Evolutionary conservation across 768 basidiomycete species (phyloP).

Genomic region (Naganishia friedmannii): DNA sequence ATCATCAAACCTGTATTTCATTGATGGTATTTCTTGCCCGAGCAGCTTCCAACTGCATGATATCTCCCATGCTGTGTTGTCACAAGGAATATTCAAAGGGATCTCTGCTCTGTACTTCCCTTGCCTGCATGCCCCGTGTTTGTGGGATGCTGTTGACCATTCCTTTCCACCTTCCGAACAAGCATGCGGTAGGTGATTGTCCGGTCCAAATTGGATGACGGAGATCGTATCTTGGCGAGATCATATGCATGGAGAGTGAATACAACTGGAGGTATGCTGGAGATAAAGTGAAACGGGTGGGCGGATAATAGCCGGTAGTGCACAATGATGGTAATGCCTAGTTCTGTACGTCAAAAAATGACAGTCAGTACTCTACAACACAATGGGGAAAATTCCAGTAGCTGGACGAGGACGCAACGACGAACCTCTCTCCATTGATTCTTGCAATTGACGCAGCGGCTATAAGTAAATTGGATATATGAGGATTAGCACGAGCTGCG

Average conservation of each 20-base stretch:
- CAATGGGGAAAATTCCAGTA: background rate
- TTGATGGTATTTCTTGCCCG: no score
- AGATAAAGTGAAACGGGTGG: background rate
- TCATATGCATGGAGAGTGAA: background rate
- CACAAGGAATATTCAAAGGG: no score
- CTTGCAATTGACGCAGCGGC: constrained; percentile 49
- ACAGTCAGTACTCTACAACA: background rate
- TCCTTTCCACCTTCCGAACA: no score
- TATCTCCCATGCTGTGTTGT: no score
- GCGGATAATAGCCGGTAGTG: background rate
- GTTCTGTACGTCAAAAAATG: background rate
- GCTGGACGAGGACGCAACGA: background rate
- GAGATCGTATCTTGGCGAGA: no score
- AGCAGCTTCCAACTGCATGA: no score
- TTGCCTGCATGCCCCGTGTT: no score
- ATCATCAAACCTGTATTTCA: no score
- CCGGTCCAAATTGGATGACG: no score
- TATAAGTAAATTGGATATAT: constrained; percentile 7
- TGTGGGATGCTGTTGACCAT: no score
- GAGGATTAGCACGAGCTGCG: background rate
- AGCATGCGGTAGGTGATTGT: no score
- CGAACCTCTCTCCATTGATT: constrained; percentile 51
- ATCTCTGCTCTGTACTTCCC: no score
- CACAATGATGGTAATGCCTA: background rate
- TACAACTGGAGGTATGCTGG: constrained; percentile 1